These are phyloP conservation scores for Theobroma cacao DNA, from an alignment of 345 rosid genomes.

Conservation along the genomic window DNA sequence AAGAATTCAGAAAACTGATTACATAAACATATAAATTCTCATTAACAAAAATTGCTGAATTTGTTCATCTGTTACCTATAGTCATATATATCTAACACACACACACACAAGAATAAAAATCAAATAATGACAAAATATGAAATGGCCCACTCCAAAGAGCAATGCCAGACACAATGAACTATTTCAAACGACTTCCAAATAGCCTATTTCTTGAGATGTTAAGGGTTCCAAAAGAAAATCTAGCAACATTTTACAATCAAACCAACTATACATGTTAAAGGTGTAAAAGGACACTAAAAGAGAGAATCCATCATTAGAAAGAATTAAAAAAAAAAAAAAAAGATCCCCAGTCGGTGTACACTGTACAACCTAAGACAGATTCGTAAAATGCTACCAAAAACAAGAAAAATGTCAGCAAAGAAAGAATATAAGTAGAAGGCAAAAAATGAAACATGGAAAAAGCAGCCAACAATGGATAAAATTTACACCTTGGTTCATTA, in stretches of 20 bases:
- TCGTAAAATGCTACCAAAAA: neutral
- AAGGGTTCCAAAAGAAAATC: neutral
- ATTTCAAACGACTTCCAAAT: neutral
- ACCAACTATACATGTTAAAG: neutral
- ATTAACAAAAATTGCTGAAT: neutral
- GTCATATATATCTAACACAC: no score
- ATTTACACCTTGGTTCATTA: no score
- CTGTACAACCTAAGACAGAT: neutral
- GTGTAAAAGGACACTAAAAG: neutral
- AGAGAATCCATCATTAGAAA: neutral
- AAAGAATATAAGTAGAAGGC: neutral
- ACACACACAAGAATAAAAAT: neutral
- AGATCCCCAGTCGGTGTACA: neutral
- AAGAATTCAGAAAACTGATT: neutral
- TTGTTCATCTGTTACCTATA: neutral
- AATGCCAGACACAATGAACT: neutral
- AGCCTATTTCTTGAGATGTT: neutral
- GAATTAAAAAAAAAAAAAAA: no score
- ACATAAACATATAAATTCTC: neutral
- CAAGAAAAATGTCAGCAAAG: neutral
- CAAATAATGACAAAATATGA: neutral
- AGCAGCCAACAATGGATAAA: neutral
- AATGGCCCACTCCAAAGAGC: neutral
- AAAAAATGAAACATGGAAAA: neutral
- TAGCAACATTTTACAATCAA: neutral